Evolutionary conservation across 2,329 filamentous ascomycete genomes (phyloP), one percentile per base, ranked within the genome.

Genomic region (Colletotrichum gigasporum): DNA sequence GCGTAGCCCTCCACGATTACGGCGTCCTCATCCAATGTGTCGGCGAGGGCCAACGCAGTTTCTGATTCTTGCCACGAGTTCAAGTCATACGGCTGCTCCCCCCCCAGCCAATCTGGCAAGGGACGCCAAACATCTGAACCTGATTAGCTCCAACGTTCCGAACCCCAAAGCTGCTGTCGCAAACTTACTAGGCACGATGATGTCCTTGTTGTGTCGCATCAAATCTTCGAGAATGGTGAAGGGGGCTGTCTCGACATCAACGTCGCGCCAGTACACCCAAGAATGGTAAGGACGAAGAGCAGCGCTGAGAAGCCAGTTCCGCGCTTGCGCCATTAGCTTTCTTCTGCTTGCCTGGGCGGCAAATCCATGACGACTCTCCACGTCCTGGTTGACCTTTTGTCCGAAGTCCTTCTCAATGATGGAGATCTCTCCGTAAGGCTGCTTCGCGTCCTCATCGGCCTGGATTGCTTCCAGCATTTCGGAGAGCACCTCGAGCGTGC

Each of bases 51-150:
- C 54, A 99, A 84, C 0, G 96, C 96, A 0, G 96, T 99, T 74
- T 99, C 96, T 0, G 96, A 99, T 78, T 99, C 96, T 78, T 99
- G 96, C 96, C 96, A 99, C 14, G 95, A 98, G 78, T 99, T 99
- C 71, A 99, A 79, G 79, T 99, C 96, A 76, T 99, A 99, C 2
- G 96, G 96, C 76, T 99, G 96, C 76, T 99, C 96, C 72, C 96
- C 96, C 45, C 96, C 96, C 22, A 99, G 91, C 96, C 96, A 99
- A 78, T 99, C 96, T 6, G 96, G 96, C 48, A 99, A 87, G n/a
- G 96, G 96, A 69, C 96, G 90, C 96, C 96, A 99, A 65, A 99
- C 96, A 81, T 99, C 91, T 94, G 66, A n/a, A 53, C 41, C 52
- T 18, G 32, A 70, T 79, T 56, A 79, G 72, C 57, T 32, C 41